Evolutionary conservation across 2,329 filamentous ascomycete species (phyloP), one percentile per base, ranked within the genome.

Genomic region (Aspergillus candidus): DNA sequence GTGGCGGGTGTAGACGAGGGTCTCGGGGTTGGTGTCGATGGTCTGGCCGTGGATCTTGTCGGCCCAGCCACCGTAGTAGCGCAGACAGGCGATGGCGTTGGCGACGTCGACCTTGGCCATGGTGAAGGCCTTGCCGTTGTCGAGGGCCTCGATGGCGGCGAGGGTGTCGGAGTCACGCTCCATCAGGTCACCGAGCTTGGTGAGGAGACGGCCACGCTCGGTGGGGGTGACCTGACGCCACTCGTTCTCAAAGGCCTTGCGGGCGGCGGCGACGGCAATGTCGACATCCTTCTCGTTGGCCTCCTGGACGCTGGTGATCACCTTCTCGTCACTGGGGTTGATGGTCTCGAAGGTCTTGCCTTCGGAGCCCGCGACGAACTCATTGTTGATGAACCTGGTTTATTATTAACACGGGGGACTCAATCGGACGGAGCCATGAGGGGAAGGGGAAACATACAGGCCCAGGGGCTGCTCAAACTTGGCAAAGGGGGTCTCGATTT

Each of bases 21-120:
- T 86, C 55, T 88, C 84, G 44, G 80, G 78, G 60, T 78, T 73
- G 55, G 88, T 85, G 60, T 94, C 86, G 52, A 93, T 82, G 51
- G 88, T 87, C 77, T 90, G 88, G 69, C 88, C 88, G 72, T 86
- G 77, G 56, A 94, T 86, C 83, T 95, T 95, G 77, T 95, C 94
- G 88, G 76, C 93, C 84, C 86, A 94, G 52, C 89, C 88, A 63
- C 78, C 88, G 59, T 91, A 93, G 75, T 91, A 96, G 70, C 89
- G 81, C 62, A 95, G 68, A 72, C 80, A 86, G 62, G 76, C 83
- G 47, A 80, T 76, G 43, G 83, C 80, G 57, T 78, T 76, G 47
- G 67, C 72, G 38, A 95, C 78, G 60, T 96, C 90, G 50, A 78
- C 83, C 69, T 83, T 86, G 48, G 69, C 66, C 52, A 70, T 67